Percentiles rank a stretch among this genome's conserved stretches.
Conservation (phyloP, 2,329 filamentous ascomycete genomes). For the Microascus cirrosus region DNA sequence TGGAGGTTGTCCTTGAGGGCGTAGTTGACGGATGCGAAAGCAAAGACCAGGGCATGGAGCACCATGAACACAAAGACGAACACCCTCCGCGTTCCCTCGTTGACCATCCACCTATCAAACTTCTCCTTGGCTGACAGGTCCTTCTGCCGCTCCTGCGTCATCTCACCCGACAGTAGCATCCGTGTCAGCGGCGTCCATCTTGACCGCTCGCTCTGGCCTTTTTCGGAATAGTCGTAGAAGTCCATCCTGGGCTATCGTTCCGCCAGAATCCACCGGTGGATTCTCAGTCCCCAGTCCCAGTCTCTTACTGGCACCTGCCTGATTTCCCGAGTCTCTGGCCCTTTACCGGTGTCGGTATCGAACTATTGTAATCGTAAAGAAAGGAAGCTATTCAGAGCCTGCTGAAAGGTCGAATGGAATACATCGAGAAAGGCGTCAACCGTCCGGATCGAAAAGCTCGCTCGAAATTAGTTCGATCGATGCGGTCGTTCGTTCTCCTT, state of each 20-base stretch:
- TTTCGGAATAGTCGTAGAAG: slow-evolving; percentile 15
- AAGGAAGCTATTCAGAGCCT: slow-evolving; percentile 35
- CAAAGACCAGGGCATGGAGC: slow-evolving; percentile 65
- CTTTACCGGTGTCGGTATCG: background rate
- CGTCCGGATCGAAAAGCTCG: slow-evolving; percentile 7
- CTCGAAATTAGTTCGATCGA: background rate
- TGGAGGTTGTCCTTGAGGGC: slow-evolving; percentile 65
- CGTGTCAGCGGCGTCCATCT: slow-evolving; percentile 75
- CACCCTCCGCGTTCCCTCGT: slow-evolving; percentile 74
- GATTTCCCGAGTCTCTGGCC: background rate
- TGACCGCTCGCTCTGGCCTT: slow-evolving; percentile 46
- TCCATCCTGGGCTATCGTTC: slow-evolving; percentile 13
- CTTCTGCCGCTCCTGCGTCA: slow-evolving; percentile 63
- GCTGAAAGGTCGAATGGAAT: slow-evolving; percentile 30
- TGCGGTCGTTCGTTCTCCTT: background rate
- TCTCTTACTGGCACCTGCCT: background rate
- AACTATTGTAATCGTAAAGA: background rate
- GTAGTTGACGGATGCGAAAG: slow-evolving; percentile 72
- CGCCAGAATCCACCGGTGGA: background rate
- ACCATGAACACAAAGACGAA: slow-evolving; percentile 68
- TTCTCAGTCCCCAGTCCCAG: background rate
- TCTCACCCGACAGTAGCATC: slow-evolving; percentile 74
- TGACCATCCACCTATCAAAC: slow-evolving; percentile 82
- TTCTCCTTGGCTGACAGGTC: slow-evolving; percentile 58
- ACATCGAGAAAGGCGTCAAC: slow-evolving; percentile 4